A percentile compares a stretch with the other conserved stretches of the same genome.
phyloP scores from a whole-genome alignment of 768 basidiomycete species.

The Trametes cingulata region DNA sequence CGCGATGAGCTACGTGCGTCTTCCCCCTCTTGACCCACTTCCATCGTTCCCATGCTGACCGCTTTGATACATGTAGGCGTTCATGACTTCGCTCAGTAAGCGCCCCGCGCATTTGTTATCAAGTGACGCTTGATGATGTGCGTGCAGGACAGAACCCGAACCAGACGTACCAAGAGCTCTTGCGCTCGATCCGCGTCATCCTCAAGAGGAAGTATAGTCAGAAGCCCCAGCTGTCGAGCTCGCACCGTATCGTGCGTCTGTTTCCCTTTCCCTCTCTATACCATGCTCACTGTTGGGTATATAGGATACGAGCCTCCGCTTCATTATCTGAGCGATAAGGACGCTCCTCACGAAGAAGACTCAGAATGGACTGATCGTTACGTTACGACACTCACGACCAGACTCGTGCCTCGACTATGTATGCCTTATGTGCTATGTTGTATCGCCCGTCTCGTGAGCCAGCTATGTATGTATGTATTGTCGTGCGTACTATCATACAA shows the following conservation, averaged over 20 bases:
- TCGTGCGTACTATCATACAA: constrained; percentile 6
- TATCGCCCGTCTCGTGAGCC: not conserved
- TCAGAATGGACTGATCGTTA: not conserved
- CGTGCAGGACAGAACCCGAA: constrained; percentile 44
- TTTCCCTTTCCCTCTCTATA: not conserved
- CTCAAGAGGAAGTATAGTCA: constrained; percentile 63
- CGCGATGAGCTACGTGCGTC: constrained; percentile 76
- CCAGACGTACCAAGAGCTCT: constrained; percentile 61
- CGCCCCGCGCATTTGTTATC: not conserved
- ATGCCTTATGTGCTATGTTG: not conserved
- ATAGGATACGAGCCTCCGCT: constrained; percentile 11
- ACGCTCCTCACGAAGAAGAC: too few species aligned
- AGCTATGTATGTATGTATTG: not conserved
- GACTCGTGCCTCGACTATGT: not conserved
- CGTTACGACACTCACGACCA: too few species aligned
- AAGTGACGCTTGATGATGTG: not conserved
- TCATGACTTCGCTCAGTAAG: constrained; percentile 57
- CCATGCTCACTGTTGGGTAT: not conserved
- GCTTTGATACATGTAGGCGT: constrained; percentile 45
- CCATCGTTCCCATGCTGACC: not conserved
- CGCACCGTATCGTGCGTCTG: constrained; percentile 58
- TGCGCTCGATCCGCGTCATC: constrained; percentile 57
- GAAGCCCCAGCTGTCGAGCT: constrained; percentile 73
- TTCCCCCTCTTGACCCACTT: not conserved
- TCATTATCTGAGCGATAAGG: constrained; percentile 4